These are phyloP conservation scores for Cutaneotrichosporon sp. DNA, from an alignment of 1,284 basidiomycete genomes.

Conservation along the genomic window DNA sequence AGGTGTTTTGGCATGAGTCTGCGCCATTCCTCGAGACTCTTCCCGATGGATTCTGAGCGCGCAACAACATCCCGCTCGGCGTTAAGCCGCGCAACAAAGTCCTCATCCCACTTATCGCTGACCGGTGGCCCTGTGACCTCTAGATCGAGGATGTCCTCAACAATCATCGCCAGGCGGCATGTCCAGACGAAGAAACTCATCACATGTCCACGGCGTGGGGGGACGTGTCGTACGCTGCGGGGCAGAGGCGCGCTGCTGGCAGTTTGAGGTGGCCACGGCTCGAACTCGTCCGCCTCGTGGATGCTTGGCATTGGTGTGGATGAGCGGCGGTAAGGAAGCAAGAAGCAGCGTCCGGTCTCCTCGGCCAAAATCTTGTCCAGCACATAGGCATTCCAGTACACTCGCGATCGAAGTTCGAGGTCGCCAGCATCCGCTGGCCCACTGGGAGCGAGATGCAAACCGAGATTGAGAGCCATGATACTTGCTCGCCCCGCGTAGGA, in stretches of 20 bases:
- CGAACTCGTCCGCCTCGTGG: conserved; percentile 49
- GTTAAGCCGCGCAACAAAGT: conserved; percentile 1
- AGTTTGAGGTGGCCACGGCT: conserved; percentile 44
- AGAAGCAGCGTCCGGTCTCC: conserved; percentile 49
- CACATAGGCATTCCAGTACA: conserved; percentile 50
- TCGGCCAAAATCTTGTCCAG: conserved; percentile 49
- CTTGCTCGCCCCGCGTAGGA: conserved; percentile 46
- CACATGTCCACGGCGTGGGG: conserved; percentile 29
- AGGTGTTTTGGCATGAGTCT: conserved; percentile 26
- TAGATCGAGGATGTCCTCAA: conserved; percentile 42
- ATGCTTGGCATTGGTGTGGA: conserved; percentile 47
- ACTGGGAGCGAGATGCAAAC: conserved; percentile 40
- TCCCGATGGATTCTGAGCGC: conserved; percentile 21
- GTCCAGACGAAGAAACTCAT: conserved; percentile 42
- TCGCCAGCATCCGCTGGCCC: conserved; percentile 26
- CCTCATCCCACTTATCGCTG: conserved; percentile 14
- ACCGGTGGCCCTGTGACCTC: conserved; percentile 27
- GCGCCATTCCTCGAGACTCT: conserved; percentile 32
- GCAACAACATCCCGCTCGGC: conserved; percentile 7
- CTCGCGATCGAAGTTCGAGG: conserved; percentile 43
- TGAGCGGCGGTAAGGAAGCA: conserved; percentile 44
- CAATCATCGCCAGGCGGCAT: conserved; percentile 38
- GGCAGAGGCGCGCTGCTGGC: conserved; percentile 23
- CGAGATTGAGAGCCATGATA: conserved; percentile 49
- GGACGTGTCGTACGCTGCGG: conserved; percentile 22